Evolutionary conservation across 2,329 filamentous ascomycete genomes (phyloP).

Genomic region (Cladosporium sp.): DNA sequence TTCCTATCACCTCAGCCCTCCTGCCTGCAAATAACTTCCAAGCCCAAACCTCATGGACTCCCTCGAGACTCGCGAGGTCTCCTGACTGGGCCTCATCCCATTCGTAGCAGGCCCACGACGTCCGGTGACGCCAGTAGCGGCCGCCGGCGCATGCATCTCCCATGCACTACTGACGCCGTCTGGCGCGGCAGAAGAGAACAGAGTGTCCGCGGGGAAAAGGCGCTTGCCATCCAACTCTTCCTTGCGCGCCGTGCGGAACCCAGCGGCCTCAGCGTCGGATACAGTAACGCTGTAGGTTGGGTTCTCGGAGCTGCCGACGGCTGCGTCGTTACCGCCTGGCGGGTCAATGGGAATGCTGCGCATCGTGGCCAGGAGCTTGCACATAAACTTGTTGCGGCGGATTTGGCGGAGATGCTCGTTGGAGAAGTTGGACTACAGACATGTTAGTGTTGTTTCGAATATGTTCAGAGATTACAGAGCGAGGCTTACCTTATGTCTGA

Average conservation of each 20-base stretch:
- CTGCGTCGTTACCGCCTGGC: conserved; percentile 61
- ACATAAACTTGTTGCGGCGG: conserved; percentile 90
- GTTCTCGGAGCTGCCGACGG: conserved; percentile 58
- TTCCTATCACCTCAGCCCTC: not conserved
- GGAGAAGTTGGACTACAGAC: conserved; percentile 37
- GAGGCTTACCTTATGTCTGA: conserved; percentile 27
- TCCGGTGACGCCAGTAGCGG: conserved; percentile 5
- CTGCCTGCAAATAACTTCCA: not conserved
- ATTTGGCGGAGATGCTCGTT: conserved; percentile 72
- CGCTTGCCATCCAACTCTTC: conserved; percentile 10
- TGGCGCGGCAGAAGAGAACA: not conserved
- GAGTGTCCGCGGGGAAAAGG: conserved; percentile 5
- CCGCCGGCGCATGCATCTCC: conserved; percentile 3
- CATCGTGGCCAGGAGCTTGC: conserved; percentile 74
- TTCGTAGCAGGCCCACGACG: not conserved
- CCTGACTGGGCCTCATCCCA: conserved; percentile 7
- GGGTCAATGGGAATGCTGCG: conserved; percentile 81
- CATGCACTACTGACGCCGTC: conserved; percentile 12
- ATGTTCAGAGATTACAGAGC: not conserved
- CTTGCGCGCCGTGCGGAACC: conserved; percentile 7
- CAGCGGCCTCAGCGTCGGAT: conserved; percentile 27
- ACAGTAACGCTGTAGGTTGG: conserved; percentile 74
- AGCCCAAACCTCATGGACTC: conserved; percentile 2
- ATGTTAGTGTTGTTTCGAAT: not conserved
- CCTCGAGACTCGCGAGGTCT: conserved; percentile 1